These are phyloP conservation scores for Cyberlindnera japonica DNA, from an alignment of 805 yeast genomes.

Conservation along the genomic window DNA sequence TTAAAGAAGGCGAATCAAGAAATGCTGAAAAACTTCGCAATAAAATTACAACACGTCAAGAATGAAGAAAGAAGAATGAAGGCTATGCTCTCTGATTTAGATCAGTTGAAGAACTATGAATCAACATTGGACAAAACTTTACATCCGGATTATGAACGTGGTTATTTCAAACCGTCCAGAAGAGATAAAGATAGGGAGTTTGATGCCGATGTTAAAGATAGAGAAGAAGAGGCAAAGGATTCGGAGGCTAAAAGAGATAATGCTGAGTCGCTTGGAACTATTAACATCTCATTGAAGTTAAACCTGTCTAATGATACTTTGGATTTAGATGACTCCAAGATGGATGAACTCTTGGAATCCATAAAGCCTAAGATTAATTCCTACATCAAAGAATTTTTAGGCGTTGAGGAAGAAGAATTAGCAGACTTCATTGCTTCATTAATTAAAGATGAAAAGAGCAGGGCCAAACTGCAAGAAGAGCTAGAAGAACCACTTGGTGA, in stretches of 20 bases:
- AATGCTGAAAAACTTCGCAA: conserved; percentile 20
- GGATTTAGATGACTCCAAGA: conserved; percentile 13
- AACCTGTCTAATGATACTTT: conserved; percentile 17
- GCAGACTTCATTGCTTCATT: conserved; percentile 40
- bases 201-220: conserved; percentile 37
- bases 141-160: conserved; percentile 14
- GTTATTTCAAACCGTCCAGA: conserved; percentile 20
- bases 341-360: conserved; percentile 19
- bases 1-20: conserved; percentile 23
- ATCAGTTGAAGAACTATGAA: conserved; percentile 34
- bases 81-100: conserved; percentile 25
- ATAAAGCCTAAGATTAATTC: conserved; percentile 37
- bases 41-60: conserved; percentile 17
- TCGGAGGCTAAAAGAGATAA: conserved; percentile 14
- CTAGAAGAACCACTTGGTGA: conserved; percentile 49
- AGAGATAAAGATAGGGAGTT: conserved; percentile 37
- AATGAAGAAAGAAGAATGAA: conserved; percentile 16
- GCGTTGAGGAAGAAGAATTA: conserved; percentile 49
- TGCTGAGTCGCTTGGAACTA: conserved; percentile 16
- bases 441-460: conserved; percentile 33
- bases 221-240: conserved; percentile 33
- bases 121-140: conserved; percentile 32
- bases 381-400: conserved; percentile 49
- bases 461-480: conserved; percentile 37
- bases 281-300: conserved; percentile 19